phyloP scores from a whole-genome alignment of 1,139 yeast species.

The Nakaseomyces nivariensis region DNA sequence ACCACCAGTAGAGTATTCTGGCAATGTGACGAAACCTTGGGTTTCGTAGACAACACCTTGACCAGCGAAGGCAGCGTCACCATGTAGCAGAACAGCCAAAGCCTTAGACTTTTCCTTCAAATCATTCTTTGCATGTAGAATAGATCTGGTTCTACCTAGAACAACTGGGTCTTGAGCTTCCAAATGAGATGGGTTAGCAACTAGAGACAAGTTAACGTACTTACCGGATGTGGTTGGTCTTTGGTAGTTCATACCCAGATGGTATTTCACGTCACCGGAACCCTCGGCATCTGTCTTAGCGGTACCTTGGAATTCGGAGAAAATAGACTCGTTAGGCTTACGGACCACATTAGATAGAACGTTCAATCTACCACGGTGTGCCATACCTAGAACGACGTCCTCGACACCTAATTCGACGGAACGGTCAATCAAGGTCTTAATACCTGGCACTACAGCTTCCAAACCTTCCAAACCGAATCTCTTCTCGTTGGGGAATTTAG shows the following conservation, averaged over 20 bases:
- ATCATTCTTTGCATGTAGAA: slow-evolving; percentile 85
- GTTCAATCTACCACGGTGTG: slow-evolving; percentile 98
- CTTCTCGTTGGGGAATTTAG: slow-evolving; percentile 97
- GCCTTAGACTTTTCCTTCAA: slow-evolving; percentile 78
- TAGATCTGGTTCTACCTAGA: slow-evolving; percentile 94
- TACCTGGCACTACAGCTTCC: slow-evolving; percentile 92
- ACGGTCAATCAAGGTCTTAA: slow-evolving; percentile 89
- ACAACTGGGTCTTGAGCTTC: slow-evolving; percentile 99
- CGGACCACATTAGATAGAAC: slow-evolving; percentile 96
- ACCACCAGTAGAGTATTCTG: slow-evolving; percentile 98
- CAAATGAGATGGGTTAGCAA: slow-evolving; percentile 97
- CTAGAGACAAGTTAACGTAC: slow-evolving; percentile 87
- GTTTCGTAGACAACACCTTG: slow-evolving; percentile 99
- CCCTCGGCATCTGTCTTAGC: slow-evolving; percentile 74
- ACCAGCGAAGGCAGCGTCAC: slow-evolving; percentile 98
- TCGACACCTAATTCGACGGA: slow-evolving; percentile 90
- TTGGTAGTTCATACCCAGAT: slow-evolving; percentile 97
- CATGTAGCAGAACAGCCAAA: slow-evolving; percentile 85
- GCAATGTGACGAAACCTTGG: slow-evolving; percentile 85
- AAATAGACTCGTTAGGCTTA: slow-evolving; percentile 96
- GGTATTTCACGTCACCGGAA: slow-evolving; percentile 98
- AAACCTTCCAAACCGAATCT: slow-evolving; percentile 99
- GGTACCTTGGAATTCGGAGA: slow-evolving; percentile 88
- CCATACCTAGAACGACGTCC: slow-evolving; percentile 97
- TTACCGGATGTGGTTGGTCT: slow-evolving; percentile 99